Conservation (phyloP, 768 basidiomycete species). For the Lyophyllum decastes region DNA sequence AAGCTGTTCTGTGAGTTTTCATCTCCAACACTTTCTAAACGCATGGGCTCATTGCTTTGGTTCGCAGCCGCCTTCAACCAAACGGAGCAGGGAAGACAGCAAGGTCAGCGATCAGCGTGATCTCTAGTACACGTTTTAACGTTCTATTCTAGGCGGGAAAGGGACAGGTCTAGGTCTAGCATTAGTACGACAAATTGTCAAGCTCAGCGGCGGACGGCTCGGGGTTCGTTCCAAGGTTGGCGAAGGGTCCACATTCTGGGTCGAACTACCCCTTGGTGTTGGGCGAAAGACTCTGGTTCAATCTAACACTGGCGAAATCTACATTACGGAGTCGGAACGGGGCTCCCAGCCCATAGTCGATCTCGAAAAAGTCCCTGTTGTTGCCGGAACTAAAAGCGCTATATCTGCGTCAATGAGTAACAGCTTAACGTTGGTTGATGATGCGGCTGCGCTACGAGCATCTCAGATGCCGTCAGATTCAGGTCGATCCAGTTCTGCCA, state of each 20-base stretch:
- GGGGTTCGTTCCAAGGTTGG: conserved; percentile 66
- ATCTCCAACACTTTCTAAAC: background rate
- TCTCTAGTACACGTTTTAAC: conserved; percentile 1
- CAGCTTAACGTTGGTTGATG: conserved; percentile 28
- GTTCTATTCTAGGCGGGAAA: conserved; percentile 49
- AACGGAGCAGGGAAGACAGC: conserved; percentile 73
- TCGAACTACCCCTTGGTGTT: conserved; percentile 78
- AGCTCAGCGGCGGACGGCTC: conserved; percentile 69
- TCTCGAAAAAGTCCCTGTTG: conserved; percentile 20
- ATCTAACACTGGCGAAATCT: conserved; percentile 15
- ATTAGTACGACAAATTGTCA: conserved; percentile 78
- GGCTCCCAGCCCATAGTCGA: conserved; percentile 15
- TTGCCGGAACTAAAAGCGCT: conserved; percentile 17
- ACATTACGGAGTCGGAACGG: conserved; percentile 20
- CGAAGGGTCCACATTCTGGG: conserved; percentile 87
- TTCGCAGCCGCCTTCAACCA: conserved; percentile 70
- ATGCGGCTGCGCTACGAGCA: conserved; percentile 28
- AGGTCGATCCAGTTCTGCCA: conserved; percentile 41
- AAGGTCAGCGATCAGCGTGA: conserved; percentile 37
- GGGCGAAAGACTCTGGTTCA: conserved; percentile 50
- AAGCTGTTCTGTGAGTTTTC: conserved; percentile 66
- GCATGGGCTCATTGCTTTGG: background rate
- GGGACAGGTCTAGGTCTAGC: conserved; percentile 77
- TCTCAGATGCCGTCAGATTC: conserved; percentile 27
- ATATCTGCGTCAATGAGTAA: conserved; percentile 20